These are phyloP conservation scores for Pseudocercospora musae DNA, from an alignment of 2,329 filamentous ascomycete species.

Conservation along the genomic window DNA sequence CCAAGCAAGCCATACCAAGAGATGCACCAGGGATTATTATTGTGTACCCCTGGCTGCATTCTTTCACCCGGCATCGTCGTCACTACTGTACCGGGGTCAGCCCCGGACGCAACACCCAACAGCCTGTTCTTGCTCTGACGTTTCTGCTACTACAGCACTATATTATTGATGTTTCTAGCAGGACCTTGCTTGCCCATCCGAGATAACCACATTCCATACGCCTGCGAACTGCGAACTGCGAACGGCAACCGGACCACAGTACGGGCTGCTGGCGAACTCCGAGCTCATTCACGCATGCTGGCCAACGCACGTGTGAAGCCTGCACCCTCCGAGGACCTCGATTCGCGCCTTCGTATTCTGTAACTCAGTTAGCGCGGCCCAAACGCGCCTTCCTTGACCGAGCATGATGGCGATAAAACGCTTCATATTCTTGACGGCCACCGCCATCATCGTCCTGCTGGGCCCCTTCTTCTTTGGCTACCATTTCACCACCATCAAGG, in stretches of 20 bases:
- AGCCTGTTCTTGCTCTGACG: no score
- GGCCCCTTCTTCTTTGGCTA: constrained; percentile 22
- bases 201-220: not conserved
- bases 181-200: not conserved
- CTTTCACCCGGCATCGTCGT: no score
- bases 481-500: constrained; percentile 19
- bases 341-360: not conserved
- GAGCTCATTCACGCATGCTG: not conserved
- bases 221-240: not conserved
- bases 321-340: not conserved
- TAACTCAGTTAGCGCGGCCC: not conserved
- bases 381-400: not conserved
- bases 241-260: not conserved
- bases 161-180: no score
- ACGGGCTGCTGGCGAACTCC: not conserved
- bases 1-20: not conserved
- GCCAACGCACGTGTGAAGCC: not conserved
- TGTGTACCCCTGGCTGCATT: not conserved
- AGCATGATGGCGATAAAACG: constrained; percentile 17
- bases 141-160: not conserved
- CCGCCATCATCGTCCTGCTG: constrained; percentile 14
- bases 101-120: no score
- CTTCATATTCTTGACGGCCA: constrained; percentile 13
- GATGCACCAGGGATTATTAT: not conserved
- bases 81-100: no score